Evolutionary conservation across 1,139 yeast genomes (phyloP).

Genomic region (Scheffersomyces stambukii): DNA sequence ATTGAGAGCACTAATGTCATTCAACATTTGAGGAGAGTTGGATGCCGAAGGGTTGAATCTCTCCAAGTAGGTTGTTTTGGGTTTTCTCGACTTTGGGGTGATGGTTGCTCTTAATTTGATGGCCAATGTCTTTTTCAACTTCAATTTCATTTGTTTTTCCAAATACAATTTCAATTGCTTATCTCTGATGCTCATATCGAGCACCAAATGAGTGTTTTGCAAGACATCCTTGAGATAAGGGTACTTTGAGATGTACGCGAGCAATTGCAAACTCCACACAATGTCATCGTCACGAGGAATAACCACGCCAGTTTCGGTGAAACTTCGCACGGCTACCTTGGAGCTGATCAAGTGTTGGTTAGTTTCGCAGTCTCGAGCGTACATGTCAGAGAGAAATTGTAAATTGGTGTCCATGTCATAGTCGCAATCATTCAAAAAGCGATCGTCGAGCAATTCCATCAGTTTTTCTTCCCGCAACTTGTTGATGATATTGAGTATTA

Average conservation of each 20-base stretch:
- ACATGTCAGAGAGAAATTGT: constrained; percentile 39
- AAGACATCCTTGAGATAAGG: constrained; percentile 71
- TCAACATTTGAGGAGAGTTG: constrained; percentile 42
- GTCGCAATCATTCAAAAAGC: constrained; percentile 28
- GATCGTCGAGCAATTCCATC: constrained; percentile 30
- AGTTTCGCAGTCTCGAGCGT: constrained; percentile 35
- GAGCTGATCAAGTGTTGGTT: constrained; percentile 22
- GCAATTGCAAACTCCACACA: constrained; percentile 84
- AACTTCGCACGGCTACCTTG: constrained; percentile 54
- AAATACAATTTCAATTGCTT: constrained; percentile 37
- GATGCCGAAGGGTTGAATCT: constrained; percentile 36
- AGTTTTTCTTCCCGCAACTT: constrained; percentile 39
- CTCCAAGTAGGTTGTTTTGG: constrained; percentile 17
- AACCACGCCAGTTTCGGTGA: constrained; percentile 67
- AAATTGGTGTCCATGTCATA: constrained; percentile 44
- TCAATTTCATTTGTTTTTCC: constrained; percentile 35
- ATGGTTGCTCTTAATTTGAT: constrained; percentile 31
- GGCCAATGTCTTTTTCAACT: constrained; percentile 27
- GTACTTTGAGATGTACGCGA: constrained; percentile 91
- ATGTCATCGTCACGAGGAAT: constrained; percentile 91
- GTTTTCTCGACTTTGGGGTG: constrained; percentile 34
- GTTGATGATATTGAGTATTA: constrained; percentile 33
- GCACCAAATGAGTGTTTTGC: constrained; percentile 64
- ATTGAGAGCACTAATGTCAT: constrained; percentile 30
- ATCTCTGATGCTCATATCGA: constrained; percentile 51